Conservation (phyloP, 225 moss, liverwort and hornwort species). For the Pseudisothecium myosuroides region DNA sequence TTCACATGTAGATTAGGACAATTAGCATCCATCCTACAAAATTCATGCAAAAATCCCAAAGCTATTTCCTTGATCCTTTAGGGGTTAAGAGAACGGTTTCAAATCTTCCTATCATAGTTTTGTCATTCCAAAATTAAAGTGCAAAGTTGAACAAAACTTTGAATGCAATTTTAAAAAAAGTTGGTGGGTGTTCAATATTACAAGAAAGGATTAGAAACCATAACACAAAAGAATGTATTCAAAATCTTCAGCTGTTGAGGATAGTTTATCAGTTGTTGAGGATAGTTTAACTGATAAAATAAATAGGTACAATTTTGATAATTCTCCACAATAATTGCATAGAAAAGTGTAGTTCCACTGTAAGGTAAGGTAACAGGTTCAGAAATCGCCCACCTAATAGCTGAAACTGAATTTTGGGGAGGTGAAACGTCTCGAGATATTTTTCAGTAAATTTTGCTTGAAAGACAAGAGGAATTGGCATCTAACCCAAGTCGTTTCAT, state of each 20-base stretch:
- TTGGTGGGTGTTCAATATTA: too few species aligned
- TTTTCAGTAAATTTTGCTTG: too few species aligned
- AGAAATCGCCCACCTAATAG: too few species aligned
- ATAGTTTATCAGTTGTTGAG: accelerated
- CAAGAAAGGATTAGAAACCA: too few species aligned
- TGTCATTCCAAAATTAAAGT: too few species aligned
- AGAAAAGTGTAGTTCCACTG: accelerated
- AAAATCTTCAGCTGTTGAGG: not conserved
- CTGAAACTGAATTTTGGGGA: too few species aligned
- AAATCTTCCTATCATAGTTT: not conserved
- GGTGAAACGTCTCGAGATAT: too few species aligned
- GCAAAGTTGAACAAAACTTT: not conserved
- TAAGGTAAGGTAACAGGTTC: too few species aligned
- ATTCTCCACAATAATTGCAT: not conserved
- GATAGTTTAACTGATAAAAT: not conserved
- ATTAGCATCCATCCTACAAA: not conserved
- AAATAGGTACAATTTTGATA: not conserved
- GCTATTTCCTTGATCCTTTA: not conserved
- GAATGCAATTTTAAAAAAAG: too few species aligned
- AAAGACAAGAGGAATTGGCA: too few species aligned
- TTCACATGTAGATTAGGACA: not conserved
- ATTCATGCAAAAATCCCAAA: not conserved
- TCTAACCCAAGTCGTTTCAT: too few species aligned
- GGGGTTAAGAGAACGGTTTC: accelerated
- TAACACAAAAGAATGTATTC: not conserved